Evolutionary conservation across 192 early-diverging fungal species (phyloP).

Genomic region (Coemansia sp.): DNA sequence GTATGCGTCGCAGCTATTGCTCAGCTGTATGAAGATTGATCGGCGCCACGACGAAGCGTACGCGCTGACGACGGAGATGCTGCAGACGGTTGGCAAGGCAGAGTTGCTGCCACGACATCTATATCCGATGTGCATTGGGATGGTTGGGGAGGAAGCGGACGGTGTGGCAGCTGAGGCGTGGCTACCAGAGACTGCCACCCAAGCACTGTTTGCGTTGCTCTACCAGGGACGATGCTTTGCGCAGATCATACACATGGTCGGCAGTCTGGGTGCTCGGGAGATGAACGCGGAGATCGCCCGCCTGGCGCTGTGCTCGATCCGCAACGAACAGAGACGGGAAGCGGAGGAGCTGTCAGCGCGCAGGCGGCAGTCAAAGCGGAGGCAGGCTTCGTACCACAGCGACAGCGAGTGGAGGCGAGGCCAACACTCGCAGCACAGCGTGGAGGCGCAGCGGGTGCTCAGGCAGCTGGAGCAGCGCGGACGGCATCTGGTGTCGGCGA

Average conservation of each 20-base stretch:
- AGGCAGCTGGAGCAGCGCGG: constrained; percentile 7
- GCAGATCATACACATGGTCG: not conserved
- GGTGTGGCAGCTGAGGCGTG: no score
- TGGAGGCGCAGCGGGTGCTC: constrained; percentile 15
- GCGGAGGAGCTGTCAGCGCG: no score
- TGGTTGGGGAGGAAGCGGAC: not conserved
- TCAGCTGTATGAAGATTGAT: not conserved
- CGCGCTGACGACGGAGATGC: not conserved
- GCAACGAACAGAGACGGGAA: constrained; percentile 11
- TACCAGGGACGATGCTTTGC: constrained; percentile 6
- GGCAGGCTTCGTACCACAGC: not conserved
- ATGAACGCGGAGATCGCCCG: constrained; percentile 9
- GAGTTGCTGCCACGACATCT: not conserved
- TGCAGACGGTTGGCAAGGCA: not conserved
- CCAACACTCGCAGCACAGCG: not conserved
- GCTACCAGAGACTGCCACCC: not conserved
- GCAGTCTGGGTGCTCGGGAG: not conserved
- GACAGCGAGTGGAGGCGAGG: not conserved
- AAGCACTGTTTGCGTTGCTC: not conserved
- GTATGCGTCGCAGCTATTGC: not conserved
- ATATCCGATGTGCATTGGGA: not conserved
- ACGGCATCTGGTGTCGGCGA: constrained; percentile 5
- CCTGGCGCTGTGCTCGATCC: constrained; percentile 12
- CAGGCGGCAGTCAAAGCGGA: no score
- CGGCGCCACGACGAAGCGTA: not conserved